Evolutionary conservation across 2,329 filamentous ascomycete genomes (phyloP).

Genomic region (Aureobasidium sp.): DNA sequence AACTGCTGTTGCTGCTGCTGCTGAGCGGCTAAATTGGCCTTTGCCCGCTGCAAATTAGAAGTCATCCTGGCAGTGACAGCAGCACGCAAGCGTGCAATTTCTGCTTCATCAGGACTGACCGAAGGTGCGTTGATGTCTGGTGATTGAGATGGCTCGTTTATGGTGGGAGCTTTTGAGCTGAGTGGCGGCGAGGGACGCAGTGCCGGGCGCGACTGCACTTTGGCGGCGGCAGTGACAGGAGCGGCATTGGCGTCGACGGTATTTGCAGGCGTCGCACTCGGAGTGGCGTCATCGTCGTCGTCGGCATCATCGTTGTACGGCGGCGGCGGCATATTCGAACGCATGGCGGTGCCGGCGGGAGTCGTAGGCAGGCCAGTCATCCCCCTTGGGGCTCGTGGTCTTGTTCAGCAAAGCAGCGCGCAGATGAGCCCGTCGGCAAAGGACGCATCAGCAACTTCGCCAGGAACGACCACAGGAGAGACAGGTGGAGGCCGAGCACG

Average conservation of each 20-base stretch:
- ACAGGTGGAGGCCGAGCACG: not conserved
- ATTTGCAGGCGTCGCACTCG: not conserved
- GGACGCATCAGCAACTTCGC: not conserved
- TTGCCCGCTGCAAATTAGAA: slow-evolving; percentile 24
- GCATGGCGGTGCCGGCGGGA: not conserved
- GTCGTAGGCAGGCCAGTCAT: not conserved
- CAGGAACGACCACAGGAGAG: not conserved
- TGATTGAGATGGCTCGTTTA: not conserved
- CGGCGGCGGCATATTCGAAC: slow-evolving; percentile 3
- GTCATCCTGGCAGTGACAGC: slow-evolving; percentile 33
- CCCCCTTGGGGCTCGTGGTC: not conserved
- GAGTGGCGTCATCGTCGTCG: slow-evolving; percentile 4
- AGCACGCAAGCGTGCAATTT: slow-evolving; percentile 27
- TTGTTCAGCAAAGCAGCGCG: slow-evolving; percentile 7
- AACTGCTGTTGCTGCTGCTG: slow-evolving; percentile 2
- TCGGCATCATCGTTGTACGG: not conserved
- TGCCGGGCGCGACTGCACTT: not conserved
- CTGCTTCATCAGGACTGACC: slow-evolving; percentile 19
- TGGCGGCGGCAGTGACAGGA: not conserved
- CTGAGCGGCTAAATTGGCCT: not conserved
- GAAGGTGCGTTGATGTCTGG: slow-evolving; percentile 17
- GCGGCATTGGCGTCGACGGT: not conserved
- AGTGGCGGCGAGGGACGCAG: slow-evolving; percentile 6
- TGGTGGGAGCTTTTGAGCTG: not conserved
- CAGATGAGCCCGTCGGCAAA: not conserved